These are phyloP conservation scores for Amanita rubescens DNA, from an alignment of 768 basidiomycete genomes.

Conservation along the genomic window DNA sequence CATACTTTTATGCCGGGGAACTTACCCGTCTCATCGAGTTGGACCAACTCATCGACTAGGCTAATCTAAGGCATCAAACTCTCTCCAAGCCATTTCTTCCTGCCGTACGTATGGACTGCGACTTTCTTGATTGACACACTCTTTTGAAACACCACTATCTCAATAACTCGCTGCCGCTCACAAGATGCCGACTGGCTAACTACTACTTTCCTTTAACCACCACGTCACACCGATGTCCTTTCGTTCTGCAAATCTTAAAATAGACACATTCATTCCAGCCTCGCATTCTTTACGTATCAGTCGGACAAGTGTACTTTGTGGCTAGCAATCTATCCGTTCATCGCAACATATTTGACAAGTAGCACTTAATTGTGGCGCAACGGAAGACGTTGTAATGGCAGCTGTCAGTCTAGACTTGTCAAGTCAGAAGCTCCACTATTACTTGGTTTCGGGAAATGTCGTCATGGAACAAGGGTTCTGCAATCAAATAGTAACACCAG, in stretches of 20 bases:
- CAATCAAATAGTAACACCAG: no score
- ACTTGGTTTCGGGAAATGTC: no score
- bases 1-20: conserved; percentile 12
- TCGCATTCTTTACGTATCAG: conserved; percentile 5
- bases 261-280: conserved; percentile 1
- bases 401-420: background rate
- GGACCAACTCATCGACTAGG: conserved; percentile 3
- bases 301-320: background rate
- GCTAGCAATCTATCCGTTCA: background rate
- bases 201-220: background rate
- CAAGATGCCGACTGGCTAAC: background rate
- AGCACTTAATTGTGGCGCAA: conserved; percentile 1
- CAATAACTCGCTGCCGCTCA: background rate
- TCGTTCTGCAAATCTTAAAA: conserved; percentile 5
- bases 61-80: background rate
- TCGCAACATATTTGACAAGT: background rate
- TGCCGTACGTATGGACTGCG: no score
- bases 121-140: conserved; percentile 3
- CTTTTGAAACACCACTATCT: conserved; percentile 1
- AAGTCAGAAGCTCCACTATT: background rate
- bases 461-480: background rate
- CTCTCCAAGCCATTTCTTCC: background rate
- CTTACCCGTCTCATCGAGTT: background rate
- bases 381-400: background rate
- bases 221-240: background rate